These are phyloP conservation scores for Crithidia bombi DNA, from an alignment of 208 protist genomes.

Conservation along the genomic window DNA sequence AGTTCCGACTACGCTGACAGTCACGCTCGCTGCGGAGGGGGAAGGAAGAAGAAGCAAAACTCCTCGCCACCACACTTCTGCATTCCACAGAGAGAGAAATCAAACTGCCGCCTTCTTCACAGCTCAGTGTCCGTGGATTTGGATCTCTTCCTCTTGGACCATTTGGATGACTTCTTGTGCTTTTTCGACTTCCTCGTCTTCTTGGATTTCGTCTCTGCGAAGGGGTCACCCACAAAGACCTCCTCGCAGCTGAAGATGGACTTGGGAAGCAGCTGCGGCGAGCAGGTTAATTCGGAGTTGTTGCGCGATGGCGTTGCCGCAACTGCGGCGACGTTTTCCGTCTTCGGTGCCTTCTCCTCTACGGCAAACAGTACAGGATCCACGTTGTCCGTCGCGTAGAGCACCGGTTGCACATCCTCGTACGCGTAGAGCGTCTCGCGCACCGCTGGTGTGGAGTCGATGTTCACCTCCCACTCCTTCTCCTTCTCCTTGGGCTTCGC, in stretches of 20 bases:
- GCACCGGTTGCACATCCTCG: constrained; percentile 1
- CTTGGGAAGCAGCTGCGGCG: constrained; percentile 9
- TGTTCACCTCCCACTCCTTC: constrained; percentile 19
- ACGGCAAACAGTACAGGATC: not conserved
- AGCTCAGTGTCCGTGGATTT: not conserved
- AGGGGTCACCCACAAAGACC: constrained; percentile 20
- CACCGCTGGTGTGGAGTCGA: not conserved
- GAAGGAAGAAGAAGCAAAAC: too few species aligned
- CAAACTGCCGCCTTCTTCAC: too few species aligned
- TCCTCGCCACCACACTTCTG: too few species aligned
- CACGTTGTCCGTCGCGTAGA: not conserved
- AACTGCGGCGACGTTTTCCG: not conserved
- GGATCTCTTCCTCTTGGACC: constrained; percentile 10
- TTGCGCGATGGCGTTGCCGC: constrained; percentile 1
- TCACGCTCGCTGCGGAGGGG: too few species aligned
- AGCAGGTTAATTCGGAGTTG: constrained; percentile 6
- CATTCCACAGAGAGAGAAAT: too few species aligned
- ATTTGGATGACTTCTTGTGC: constrained; percentile 5
- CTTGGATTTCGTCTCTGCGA: not conserved
- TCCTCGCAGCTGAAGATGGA: constrained; percentile 17
- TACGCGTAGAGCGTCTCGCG: constrained; percentile 2
- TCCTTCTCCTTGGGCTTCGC: not conserved
- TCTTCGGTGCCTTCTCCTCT: not conserved
- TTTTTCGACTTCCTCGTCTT: constrained; percentile 12
- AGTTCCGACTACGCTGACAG: too few species aligned